Evolutionary conservation across 345 rosid species (phyloP), one percentile per base, ranked within the genome.

Genomic region (Triadica sebifera): DNA sequence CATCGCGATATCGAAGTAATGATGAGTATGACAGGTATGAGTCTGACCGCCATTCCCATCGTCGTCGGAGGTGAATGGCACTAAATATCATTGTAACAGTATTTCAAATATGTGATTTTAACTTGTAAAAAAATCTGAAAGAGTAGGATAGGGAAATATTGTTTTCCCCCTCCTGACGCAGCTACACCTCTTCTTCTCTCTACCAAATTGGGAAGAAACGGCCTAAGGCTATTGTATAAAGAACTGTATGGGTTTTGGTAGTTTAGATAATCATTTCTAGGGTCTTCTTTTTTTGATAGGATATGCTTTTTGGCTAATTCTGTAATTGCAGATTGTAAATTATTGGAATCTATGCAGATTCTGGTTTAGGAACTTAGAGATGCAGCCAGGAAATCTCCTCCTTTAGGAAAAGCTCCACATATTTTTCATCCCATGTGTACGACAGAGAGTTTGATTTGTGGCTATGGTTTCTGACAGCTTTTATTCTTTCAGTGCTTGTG

Each of bases 11-110:
- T 8, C 76, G 81, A 58, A 73, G 77, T 38, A 58, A 78, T 66
- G 65, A 80, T 74, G 75, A 76, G 50, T 55, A 72, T 19, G 81
- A 81, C 65, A 55, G 73, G 67, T 65, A 77, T 73, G 75, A 75
- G 38, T 49, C 67, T n/a, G 82, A 82, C 52, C 56, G 74, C 70
- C 66, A 79, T 69, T 81, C 65, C 61, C 77, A 60, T 41, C 63
- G 71, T 25, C 60, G 82, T 73, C 37, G 83, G 71, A 78, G 87
- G 78, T 80, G 68, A 80, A 53, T 24, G 19, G 12, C 19, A 17
- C 34, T 20, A 50, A 12, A 13, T 34, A 0, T 39, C 22, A 34
- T 50, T 77, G 64, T 72, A 68, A 52, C 56, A 51, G 60, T 64
- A 73, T 16, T 68, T 29, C 34, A 34, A 51, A 37, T 15, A 45